phyloP scores from a whole-genome alignment of 768 basidiomycete species.

The Pleurotus salmoneostramineus region DNA sequence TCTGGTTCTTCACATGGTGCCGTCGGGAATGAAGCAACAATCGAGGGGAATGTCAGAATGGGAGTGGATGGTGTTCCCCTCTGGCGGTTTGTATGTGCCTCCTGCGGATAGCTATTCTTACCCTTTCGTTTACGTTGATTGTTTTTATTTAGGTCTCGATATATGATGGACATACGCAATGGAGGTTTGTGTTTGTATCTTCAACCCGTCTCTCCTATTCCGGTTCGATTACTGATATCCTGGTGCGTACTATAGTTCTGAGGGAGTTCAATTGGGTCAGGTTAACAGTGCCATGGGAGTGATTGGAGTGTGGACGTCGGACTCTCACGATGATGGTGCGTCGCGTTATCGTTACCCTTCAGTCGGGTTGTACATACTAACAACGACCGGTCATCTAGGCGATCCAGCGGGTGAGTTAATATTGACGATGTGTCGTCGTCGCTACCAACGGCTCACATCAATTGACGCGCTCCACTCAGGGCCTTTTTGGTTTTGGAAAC shows the following conservation, averaged over 20 bases:
- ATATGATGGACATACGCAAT: slow-evolving; percentile 49
- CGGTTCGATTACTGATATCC: background rate
- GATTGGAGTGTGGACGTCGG: slow-evolving; percentile 66
- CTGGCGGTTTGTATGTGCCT: slow-evolving; percentile 58
- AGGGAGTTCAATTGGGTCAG: slow-evolving; percentile 64
- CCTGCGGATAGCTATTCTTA: no score
- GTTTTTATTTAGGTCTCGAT: slow-evolving; percentile 44
- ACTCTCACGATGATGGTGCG: slow-evolving; percentile 50
- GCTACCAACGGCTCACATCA: no score
- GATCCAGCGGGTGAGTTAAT: slow-evolving; percentile 65
- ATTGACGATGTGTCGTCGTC: background rate
- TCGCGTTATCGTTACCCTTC: background rate
- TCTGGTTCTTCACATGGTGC: slow-evolving; percentile 39
- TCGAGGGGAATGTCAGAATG: slow-evolving; percentile 51
- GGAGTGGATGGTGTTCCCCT: slow-evolving; percentile 39
- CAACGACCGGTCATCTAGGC: slow-evolving; percentile 24
- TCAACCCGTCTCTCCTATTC: background rate
- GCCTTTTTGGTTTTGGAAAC: slow-evolving; percentile 74
- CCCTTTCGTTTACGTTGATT: background rate
- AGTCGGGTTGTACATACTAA: background rate
- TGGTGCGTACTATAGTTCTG: slow-evolving; percentile 46
- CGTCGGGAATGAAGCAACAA: slow-evolving; percentile 36
- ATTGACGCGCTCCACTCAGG: no score
- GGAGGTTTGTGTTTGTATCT: slow-evolving; percentile 41
- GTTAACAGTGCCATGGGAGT: slow-evolving; percentile 64